Base-by-base conservation (phyloP, 2,329 filamentous ascomycete species). In the Neofusicoccum laricinum region DNA sequence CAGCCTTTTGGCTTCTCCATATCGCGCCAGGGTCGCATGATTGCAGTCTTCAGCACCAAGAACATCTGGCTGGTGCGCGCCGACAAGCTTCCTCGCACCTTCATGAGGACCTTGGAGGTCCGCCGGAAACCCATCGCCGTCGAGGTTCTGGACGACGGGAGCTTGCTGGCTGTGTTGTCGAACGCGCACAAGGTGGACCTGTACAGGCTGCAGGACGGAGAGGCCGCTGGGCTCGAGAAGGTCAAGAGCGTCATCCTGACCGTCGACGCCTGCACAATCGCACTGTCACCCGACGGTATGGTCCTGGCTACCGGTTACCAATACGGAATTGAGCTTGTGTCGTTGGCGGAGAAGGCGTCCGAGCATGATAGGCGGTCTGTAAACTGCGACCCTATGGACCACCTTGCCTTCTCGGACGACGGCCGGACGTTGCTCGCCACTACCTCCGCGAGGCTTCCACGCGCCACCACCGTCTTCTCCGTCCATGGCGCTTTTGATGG, bases 301-400 rank as follows among this genome's bases (percentile, higher is more conserved):
- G 90, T 97, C 14, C 79, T 97, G 50, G 93, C 93, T 25, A 90
- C 92, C 15, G 92, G 92, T 7, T 96, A 93, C 75, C 88, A 92
- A 71, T 90, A 91, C 63, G 91, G 91, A n/a, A 93, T 97, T 67
- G 93, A 97, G 75, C 90, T 97, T 0, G 88, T 91, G 32, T 90
- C 92, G 4, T 80, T 96, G 43, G 86, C 86, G 53, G 81, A 88
- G 2, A 85, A 82, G 61, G 87, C 86, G 1, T 72, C 73, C 5
- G 76, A 75, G 49, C 71, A 76, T 3, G 68, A 72, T 34, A 67
- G 73, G 55, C 70, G 77, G 4, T 73, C 73, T 4, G 72, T 78
- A 10, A 76, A 74, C 10, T 75, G 75, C 0, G 72, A 74, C 3
- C 71, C 73, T 1, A 75, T 76, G 49, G 76, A 78, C 46, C 71